Evolutionary conservation across 352 stramenopile genomes (phyloP), one percentile per base, ranked within the genome.

Genomic region (Globisporangium splendens): DNA sequence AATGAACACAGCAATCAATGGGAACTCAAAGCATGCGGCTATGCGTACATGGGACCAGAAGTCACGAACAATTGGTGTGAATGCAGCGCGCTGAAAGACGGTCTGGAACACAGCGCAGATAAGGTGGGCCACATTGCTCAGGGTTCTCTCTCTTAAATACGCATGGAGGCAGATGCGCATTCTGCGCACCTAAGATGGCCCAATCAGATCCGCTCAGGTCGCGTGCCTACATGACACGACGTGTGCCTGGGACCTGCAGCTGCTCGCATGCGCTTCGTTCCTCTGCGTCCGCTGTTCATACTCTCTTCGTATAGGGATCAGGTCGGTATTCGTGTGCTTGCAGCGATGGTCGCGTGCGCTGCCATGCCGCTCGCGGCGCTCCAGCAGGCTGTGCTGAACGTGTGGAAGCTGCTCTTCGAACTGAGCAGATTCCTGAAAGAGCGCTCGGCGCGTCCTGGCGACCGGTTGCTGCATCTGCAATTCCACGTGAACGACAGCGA

Each of bases 31-130:
- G n/a, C n/a, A n/a, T n/a, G n/a, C n/a, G n/a, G n/a, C n/a, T n/a
- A n/a, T n/a, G n/a, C n/a, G n/a, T n/a, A n/a, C n/a, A n/a, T n/a
- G n/a, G n/a, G n/a, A n/a, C n/a, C n/a, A n/a, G n/a, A n/a, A n/a
- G n/a, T n/a, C n/a, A n/a, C n/a, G n/a, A n/a, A n/a, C n/a, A n/a
- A n/a, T n/a, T n/a, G n/a, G n/a, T n/a, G n/a, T n/a, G n/a, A n/a
- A n/a, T n/a, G n/a, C n/a, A n/a, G n/a, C n/a, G n/a, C n/a, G 24
- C 2, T 2, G 5, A 5, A 5, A 5, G 5, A 5, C 2, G 5
- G 24, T 2, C 5, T 5, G 5, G 24, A 31, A 31, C 24, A 7
- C 24, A 31, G 7, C 24, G 24, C 24, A 2, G 10, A n/a, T n/a
- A n/a, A n/a, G n/a, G 35, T 41, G 35, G 35, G 35, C 35, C 35